Evolutionary conservation across 768 basidiomycete genomes (phyloP).

Genomic region (Peribolospora kevripleyi): DNA sequence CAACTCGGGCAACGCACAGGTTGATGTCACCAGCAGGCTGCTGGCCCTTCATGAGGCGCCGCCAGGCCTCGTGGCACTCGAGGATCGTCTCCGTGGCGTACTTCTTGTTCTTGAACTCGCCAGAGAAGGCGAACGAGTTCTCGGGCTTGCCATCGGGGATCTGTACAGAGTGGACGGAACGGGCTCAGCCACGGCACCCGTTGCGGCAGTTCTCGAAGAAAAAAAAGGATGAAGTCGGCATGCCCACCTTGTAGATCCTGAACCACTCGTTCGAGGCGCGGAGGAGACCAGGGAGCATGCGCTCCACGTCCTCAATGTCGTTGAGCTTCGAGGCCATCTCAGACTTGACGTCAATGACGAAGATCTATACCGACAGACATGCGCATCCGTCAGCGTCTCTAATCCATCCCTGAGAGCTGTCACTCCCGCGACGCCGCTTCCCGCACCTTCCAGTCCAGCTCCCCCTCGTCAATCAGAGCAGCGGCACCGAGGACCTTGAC

Average conservation of each 20-base stretch:
- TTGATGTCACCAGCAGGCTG: slow-evolving; percentile 42
- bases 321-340: slow-evolving; percentile 90
- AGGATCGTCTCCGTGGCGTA: slow-evolving; percentile 98
- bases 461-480: slow-evolving; percentile 96
- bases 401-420: too few relatives aligned
- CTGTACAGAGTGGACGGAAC: slow-evolving; percentile 6
- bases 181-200: neutral
- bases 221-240: neutral
- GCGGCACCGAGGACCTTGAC: slow-evolving; percentile 99
- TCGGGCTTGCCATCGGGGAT: slow-evolving; percentile 69
- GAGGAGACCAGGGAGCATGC: slow-evolving; percentile 87
- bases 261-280: slow-evolving; percentile 99
- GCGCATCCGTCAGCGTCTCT: too few relatives aligned
- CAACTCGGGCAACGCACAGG: slow-evolving; percentile 37
- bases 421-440: too few relatives aligned
- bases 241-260: slow-evolving; percentile 78
- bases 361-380: slow-evolving; percentile 21
- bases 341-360: slow-evolving; percentile 88
- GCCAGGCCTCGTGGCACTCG: slow-evolving; percentile 97
- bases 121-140: slow-evolving; percentile 91
- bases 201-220: neutral
- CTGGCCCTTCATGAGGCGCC: slow-evolving; percentile 65
- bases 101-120: slow-evolving; percentile 99
- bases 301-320: slow-evolving; percentile 96
- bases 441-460: slow-evolving; percentile 88